Conservation (phyloP, 805 yeast genomes). For the Yarrowia sp. region DNA sequence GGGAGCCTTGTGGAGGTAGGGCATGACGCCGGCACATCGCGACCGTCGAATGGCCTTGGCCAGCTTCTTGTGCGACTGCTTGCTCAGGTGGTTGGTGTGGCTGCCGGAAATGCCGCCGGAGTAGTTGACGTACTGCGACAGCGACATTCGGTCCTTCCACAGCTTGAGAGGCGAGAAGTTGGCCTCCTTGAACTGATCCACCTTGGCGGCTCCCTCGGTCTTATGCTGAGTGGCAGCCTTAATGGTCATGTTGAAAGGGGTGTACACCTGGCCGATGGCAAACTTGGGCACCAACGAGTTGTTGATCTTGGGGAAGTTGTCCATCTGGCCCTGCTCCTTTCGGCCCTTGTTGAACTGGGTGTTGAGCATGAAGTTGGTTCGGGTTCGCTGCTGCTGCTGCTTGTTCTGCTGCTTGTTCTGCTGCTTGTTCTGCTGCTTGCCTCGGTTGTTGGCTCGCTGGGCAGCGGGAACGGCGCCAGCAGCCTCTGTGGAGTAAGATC, state of each 20-base stretch:
- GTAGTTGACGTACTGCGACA: conserved; percentile 68
- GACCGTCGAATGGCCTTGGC: conserved; percentile 82
- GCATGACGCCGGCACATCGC: conserved; percentile 78
- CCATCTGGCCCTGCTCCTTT: background rate
- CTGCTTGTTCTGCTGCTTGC: background rate
- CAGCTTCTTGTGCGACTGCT: conserved; percentile 70
- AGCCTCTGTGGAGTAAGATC: conserved; percentile 32
- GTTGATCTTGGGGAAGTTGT: conserved; percentile 34
- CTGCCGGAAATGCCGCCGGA: conserved; percentile 82
- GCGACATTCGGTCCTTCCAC: conserved; percentile 63
- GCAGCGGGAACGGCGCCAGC: conserved; percentile 4
- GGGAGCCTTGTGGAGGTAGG: conserved; percentile 64
- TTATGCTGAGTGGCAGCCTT: conserved; percentile 27
- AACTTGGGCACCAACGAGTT: conserved; percentile 29
- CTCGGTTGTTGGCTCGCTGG: background rate
- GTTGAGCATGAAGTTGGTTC: conserved; percentile 16
- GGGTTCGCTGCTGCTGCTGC: conserved; percentile 17
- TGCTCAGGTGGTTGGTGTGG: conserved; percentile 69
- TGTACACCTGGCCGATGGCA: conserved; percentile 25
- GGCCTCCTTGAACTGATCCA: conserved; percentile 47
- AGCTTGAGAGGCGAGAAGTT: conserved; percentile 43
- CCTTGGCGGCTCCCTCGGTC: conserved; percentile 14
- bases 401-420: conserved; percentile 1
- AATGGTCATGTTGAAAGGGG: conserved; percentile 26
- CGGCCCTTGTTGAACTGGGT: conserved; percentile 7